A percentile compares a stretch with the other conserved stretches of the same genome.
Evolutionary conservation across 2,329 filamentous ascomycete species (phyloP).

Genomic region (Fusarium verrucosum): DNA sequence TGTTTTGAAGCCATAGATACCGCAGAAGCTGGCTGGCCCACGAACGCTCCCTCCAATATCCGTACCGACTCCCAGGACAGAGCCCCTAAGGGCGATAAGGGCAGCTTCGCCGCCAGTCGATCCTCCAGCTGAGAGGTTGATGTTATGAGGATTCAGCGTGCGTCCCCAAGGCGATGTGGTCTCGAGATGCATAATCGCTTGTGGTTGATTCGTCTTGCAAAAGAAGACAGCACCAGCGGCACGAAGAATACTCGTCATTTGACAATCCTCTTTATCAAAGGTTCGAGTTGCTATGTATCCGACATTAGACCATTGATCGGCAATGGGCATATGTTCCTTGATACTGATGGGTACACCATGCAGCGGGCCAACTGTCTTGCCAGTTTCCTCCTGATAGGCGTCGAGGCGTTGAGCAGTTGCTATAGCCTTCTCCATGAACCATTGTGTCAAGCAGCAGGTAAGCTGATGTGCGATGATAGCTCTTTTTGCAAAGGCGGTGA

Average conservation of each 20-base stretch:
- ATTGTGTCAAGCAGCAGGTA: conserved; percentile 61
- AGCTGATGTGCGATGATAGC: conserved; percentile 66
- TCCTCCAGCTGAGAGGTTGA: conserved; percentile 67
- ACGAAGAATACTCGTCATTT: conserved; percentile 65
- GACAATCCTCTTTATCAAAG: conserved; percentile 60
- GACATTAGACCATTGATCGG: conserved; percentile 57
- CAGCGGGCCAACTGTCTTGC: conserved; percentile 38
- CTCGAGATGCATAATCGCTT: conserved; percentile 63
- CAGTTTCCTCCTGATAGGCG: conserved; percentile 49
- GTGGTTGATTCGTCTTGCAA: conserved; percentile 69
- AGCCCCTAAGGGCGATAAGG: conserved; percentile 51
- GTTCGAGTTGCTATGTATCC: conserved; percentile 61
- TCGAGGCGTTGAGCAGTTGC: conserved; percentile 54
- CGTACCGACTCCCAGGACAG: conserved; percentile 51
- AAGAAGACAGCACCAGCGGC: conserved; percentile 61
- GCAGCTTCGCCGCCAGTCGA: conserved; percentile 65
- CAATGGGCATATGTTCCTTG: conserved; percentile 66
- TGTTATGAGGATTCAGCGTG: conserved; percentile 68
- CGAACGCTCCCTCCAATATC: conserved; percentile 53
- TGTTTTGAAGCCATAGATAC: conserved; percentile 41
- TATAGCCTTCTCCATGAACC: conserved; percentile 60
- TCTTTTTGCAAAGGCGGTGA: conserved; percentile 61
- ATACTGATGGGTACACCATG: conserved; percentile 43
- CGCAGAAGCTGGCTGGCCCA: conserved; percentile 44
- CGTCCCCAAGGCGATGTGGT: conserved; percentile 67